Evolutionary conservation across 2,329 filamentous ascomycete genomes (phyloP), one percentile per base, ranked within the genome.

Genomic region (Pseudogymnoascus sp.): DNA sequence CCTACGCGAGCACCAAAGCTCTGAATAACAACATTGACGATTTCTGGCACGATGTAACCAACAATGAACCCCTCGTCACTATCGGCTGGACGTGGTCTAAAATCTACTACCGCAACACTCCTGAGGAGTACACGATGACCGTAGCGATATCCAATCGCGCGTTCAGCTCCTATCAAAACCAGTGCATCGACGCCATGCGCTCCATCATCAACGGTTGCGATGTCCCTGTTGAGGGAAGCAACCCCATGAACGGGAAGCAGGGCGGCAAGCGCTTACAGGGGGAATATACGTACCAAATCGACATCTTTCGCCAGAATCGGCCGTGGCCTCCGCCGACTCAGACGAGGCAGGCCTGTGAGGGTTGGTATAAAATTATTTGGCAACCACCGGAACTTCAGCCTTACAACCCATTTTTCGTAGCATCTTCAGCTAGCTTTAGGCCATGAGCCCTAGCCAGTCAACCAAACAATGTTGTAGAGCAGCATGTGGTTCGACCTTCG

Each of bases 191-290:
- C 31, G 31, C 31, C 12, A 37, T 14, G 12, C 2, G 33, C 33
- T 37, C 33, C 14, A 37, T 37, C 33, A 37, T 33, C 31, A 4
- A 28, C 26, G 26, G 26, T 28, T 28, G 26, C 6, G 26, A 7
- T 28, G 26, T 28, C 26, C 26, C 26, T 28, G 6, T 28, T 28
- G 3, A 28, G 2, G 26, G 26, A 28, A 28, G 26, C 26, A 28
- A 28, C 26, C 26, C 19, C 19, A 66, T 74, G 66, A 71, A 74
- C 66, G 73, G 70, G 71, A 72, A 73, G 67, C 66, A 66, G 53
- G 71, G 71, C 46, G 70, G 71, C 33, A 64, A 64, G 59, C 70
- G 62, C 10, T 63, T 66, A 22, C 65, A 65, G 28, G 70, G 69
- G 41, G 63, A 68, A 37, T 68, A 70, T 65, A 71, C 69, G 10